Percentiles rank a stretch among this genome's conserved stretches.
These are phyloP conservation scores for Euphorbia tirucalli DNA, from an alignment of 345 rosid genomes.

Conservation along the genomic window DNA sequence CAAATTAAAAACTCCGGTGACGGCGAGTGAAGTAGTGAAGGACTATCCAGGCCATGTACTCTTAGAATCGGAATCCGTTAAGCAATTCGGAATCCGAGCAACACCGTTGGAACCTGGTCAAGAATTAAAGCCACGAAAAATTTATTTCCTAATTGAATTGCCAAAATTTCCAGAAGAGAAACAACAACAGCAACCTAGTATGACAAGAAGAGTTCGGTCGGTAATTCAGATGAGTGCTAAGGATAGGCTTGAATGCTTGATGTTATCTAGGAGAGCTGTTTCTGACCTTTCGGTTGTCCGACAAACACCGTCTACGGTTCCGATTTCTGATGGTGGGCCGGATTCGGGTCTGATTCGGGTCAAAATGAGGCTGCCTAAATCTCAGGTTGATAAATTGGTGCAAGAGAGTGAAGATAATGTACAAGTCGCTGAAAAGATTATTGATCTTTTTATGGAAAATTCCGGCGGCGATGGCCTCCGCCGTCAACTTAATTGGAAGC, in stretches of 20 bases:
- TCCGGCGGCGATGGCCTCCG: conserved; percentile 2
- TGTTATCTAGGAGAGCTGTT: conserved; percentile 21
- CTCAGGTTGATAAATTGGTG: conserved; percentile 20
- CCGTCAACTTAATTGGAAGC: conserved; percentile 18
- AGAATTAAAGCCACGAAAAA: conserved; percentile 17
- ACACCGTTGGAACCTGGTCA: conserved; percentile 16
- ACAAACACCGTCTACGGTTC: background rate
- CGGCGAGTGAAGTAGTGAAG: conserved; percentile 12
- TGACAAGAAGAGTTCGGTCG: conserved; percentile 16
- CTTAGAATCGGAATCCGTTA: conserved; percentile 24
- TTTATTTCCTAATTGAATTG: conserved; percentile 21
- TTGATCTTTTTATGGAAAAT: conserved; percentile 23
- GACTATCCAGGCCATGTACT: conserved; percentile 25
- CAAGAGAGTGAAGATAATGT: conserved; percentile 18
- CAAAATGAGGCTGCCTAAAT: conserved; percentile 24
- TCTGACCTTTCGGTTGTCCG: conserved; percentile 17
- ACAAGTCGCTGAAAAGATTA: conserved; percentile 23
- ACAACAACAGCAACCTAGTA: background rate
- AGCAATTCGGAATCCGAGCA: conserved; percentile 25
- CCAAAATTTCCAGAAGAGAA: conserved; percentile 16
- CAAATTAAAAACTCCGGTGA: conserved; percentile 26
- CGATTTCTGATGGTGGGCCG: conserved; percentile 3
- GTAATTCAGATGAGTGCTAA: conserved; percentile 25
- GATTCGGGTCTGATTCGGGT: conserved; percentile 11
- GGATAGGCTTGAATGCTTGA: conserved; percentile 25